These are phyloP conservation scores for Heliosperma pusillum DNA, from an alignment of 148 eudicot species.

Conservation along the genomic window DNA sequence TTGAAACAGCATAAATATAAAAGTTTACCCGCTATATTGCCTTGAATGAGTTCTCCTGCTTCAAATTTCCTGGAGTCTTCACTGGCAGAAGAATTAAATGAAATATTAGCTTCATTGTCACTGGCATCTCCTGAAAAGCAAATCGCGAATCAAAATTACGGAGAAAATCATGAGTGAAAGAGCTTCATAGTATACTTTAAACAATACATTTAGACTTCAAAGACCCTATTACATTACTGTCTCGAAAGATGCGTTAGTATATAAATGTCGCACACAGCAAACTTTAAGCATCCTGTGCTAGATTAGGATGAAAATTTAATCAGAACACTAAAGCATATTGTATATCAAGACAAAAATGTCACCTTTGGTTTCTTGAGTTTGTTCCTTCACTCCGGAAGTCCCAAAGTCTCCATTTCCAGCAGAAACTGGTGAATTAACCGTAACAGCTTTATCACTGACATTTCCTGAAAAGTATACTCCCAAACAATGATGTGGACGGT, in stretches of 20 bases:
- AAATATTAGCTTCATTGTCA: not conserved
- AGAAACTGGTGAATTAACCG: not conserved
- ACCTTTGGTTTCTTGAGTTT: conserved; percentile 3
- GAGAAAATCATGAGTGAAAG: not conserved
- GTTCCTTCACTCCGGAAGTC: not conserved
- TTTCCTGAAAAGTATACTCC: conserved; percentile 12
- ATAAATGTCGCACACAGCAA: not conserved
- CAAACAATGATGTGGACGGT: not conserved
- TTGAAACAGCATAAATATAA: not conserved
- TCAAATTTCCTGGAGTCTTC: not conserved
- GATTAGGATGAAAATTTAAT: not conserved
- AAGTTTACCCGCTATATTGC: not conserved
- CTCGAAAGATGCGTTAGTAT: not conserved
- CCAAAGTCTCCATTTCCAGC: not conserved
- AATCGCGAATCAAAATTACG: not conserved
- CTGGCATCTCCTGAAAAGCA: conserved; percentile 14
- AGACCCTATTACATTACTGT: not conserved
- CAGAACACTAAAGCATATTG: not conserved
- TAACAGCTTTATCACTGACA: not conserved
- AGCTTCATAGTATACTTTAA: not conserved
- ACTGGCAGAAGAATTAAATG: not conserved
- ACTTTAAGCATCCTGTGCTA: not conserved
- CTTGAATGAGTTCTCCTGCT: conserved; percentile 5
- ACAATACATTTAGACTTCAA: not conserved
- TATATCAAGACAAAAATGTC: not conserved